Base-by-base conservation (phyloP, 2,329 filamentous ascomycete species). In the Penicillium sp. region DNA sequence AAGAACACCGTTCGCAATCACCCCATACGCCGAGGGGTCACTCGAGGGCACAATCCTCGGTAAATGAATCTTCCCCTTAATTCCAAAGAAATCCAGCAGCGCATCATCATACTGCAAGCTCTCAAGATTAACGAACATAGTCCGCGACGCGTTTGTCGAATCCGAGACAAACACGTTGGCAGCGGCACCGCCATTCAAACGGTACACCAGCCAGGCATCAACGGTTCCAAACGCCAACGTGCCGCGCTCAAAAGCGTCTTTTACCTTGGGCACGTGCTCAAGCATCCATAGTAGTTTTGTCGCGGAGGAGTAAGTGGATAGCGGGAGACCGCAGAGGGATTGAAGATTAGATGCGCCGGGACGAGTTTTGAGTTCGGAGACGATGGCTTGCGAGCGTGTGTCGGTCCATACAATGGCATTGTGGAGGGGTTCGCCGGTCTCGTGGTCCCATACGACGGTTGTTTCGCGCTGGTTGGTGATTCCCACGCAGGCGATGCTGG, bases 391-490 rank as follows among this genome's bases (percentile, higher is more conserved):
- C 35, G 91, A 93, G 58, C 93, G 85, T 13, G 92, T 96, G 74
- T 97, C 93, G 12, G 92, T 90, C 92, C 93, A 96, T 53, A 92
- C 93, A 66, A 97, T 90, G 55, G 92, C 92, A 74, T 94, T 93
- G 80, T 91, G 85, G 9, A 97, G 82, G 5, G 92, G 87, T 74
- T 94, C 85, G 65, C 93, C 93, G 0, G 91, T 96, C 68, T 85
- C 84, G 64, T 84, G 85, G 76, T 96, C 91, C 92, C 92, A 96
- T 24, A 93, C 88, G 0, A 96, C 84, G 1, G 90, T 93, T 2
- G 93, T 96, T 78, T 97, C 93, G 72, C 93, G 88, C 81, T 96
- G 92, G 78, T 94, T 96, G 58, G 92, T 96, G 74, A 97, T 91
- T 57, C 93, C 93, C 65, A 96, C 84, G 4, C 89, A 86, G 73